phyloP scores from a whole-genome alignment of 805 yeast species.

The Candida ficus region DNA sequence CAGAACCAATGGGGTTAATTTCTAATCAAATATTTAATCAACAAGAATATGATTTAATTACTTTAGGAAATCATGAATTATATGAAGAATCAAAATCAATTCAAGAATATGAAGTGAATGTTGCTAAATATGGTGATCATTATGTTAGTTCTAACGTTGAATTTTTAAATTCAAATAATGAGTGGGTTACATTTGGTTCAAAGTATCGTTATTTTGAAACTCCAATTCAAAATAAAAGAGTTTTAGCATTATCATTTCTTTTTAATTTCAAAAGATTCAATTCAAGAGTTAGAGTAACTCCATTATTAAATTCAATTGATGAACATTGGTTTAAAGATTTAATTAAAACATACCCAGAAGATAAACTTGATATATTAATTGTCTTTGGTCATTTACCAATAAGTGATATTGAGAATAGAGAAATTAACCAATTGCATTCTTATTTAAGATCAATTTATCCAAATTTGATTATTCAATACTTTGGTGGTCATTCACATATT shows the following conservation, averaged over 20 bases:
- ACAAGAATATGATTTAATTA: conserved; percentile 69
- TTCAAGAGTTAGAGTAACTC: conserved; percentile 55
- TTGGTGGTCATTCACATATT: conserved; percentile 94
- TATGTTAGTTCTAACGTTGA: conserved; percentile 76
- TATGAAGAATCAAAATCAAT: conserved; percentile 60
- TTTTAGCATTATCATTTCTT: conserved; percentile 72
- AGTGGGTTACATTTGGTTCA: conserved; percentile 63
- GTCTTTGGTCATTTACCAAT: conserved; percentile 81
- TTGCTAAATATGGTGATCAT: conserved; percentile 51
- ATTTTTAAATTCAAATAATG: conserved; percentile 37
- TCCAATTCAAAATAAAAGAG: conserved; percentile 39
- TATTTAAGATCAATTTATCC: conserved; percentile 58
- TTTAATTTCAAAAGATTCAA: conserved; percentile 69
- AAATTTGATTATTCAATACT: conserved; percentile 63
- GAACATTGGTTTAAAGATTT: conserved; percentile 62
- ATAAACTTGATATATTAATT: conserved; percentile 57
- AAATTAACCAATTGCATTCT: conserved; percentile 30
- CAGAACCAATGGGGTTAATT: conserved; percentile 61
- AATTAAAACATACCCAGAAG: conserved; percentile 28
- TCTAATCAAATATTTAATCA: conserved; percentile 60
- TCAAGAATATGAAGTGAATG: conserved; percentile 60
- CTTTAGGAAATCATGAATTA: conserved; percentile 90
- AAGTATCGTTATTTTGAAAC: conserved; percentile 64
- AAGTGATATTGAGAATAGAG: conserved; percentile 30
- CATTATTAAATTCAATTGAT: conserved; percentile 47